A percentile compares a stretch with the other conserved stretches of the same genome.
Conservation (phyloP, 176 grass and related monocot species). For the Saccharum officinarum region DNA sequence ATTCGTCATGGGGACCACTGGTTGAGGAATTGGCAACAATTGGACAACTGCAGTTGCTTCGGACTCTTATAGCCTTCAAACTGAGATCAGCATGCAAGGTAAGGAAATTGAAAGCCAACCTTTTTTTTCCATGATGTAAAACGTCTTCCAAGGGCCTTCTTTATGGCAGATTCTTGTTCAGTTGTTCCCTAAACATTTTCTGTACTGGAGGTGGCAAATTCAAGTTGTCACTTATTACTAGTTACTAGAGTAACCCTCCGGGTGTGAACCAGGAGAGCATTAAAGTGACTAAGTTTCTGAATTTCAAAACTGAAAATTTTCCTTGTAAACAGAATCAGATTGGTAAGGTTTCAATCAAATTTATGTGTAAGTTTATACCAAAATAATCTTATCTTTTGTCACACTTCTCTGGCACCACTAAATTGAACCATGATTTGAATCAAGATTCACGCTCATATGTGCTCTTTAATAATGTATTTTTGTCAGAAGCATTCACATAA, state of each 20-base stretch:
- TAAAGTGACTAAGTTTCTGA: background rate
- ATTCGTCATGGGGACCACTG: slow-evolving; percentile 55
- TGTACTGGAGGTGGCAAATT: background rate
- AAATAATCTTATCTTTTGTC: background rate
- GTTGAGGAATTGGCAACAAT: slow-evolving; percentile 62
- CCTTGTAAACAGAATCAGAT: background rate
- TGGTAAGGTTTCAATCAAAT: background rate
- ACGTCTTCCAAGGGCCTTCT: slow-evolving; percentile 1
- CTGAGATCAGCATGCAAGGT: slow-evolving; percentile 66
- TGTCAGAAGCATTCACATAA: slow-evolving; percentile 1
- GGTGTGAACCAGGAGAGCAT: background rate
- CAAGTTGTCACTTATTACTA: background rate
- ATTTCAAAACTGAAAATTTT: background rate
- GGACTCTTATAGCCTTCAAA: slow-evolving; percentile 59
- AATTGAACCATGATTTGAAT: slow-evolving; percentile 12
- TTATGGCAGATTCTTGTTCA: background rate
- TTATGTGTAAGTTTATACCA: background rate
- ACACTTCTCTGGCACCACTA: background rate
- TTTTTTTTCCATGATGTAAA: background rate
- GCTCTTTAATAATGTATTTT: background rate
- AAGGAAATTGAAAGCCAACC: slow-evolving; percentile 23
- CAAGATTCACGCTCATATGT: background rate
- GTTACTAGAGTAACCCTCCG: background rate
- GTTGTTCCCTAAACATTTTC: background rate
- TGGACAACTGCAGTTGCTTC: slow-evolving; percentile 74